Base-by-base conservation (phyloP, 805 yeast genomes). In the Monosporozyma aquatica region DNA sequence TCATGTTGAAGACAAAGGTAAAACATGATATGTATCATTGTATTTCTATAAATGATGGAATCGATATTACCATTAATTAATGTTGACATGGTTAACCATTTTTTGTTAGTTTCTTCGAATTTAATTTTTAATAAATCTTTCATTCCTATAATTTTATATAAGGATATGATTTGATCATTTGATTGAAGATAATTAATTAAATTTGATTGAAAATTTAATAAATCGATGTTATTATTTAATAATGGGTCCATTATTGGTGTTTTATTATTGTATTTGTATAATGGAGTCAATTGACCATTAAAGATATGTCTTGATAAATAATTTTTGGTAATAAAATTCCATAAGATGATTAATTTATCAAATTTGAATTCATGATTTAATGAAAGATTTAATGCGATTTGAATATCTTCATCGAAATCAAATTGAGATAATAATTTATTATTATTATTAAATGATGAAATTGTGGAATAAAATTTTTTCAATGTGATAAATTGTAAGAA, bases 241-340 rank as follows among this genome's bases (percentile, higher is more conserved):
- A 58, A 39, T 5, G 58, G 53, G 40, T 58, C 62, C 17, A 53
- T 43, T 20, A 56, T 55, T 11, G 54, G 52, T 3, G 56, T 44
- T 5, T 55, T 44, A 25, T 50, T 53, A n/a, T n/a, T n/a, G n/a
- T n/a, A n/a, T n/a, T n/a, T n/a, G n/a, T n/a, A 17, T 15, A 53
- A 42, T 11, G 51, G 44, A 10, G 63, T 60, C 9, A 51, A 42
- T 41, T 57, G 58, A 37, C 63, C 63, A 25, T 47, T 53, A 21
- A 51, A 48, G 18, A 54, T 37, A 42, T 57, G 60, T 38, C 62
- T 56, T 56, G 58, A 55, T 30, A 53, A 52, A 36, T 58, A 58
- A 37, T 55, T 55, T 42, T 52, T 57, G 29, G 46, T 52, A 23
- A 56, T 57, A 29, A 52, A 55, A 38, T 58, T 57, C 62, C 62